phyloP scores from a whole-genome alignment of 1,284 basidiomycete genomes.

The Ustilago sp. region DNA sequence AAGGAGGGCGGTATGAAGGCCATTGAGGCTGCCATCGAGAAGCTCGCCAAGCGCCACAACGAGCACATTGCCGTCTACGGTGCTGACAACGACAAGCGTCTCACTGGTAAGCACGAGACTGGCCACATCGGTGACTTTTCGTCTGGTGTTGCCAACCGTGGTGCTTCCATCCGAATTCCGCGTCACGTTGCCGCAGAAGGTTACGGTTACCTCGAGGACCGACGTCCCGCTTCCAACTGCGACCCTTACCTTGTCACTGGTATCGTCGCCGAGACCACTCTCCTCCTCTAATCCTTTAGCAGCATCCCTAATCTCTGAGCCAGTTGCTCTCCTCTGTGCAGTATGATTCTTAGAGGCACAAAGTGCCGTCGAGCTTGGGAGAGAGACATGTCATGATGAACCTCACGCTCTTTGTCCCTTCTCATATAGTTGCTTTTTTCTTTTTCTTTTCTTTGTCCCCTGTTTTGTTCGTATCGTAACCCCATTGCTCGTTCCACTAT shows the following conservation, averaged over 20 bases:
- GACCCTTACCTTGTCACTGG: conserved; percentile 74
- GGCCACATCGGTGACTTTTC: conserved; percentile 93
- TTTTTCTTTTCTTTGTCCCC: background rate
- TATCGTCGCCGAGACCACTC: conserved; percentile 92
- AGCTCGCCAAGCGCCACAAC: conserved; percentile 71
- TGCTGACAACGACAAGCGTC: conserved; percentile 68
- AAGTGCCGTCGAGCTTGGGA: background rate
- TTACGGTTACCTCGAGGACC: conserved; percentile 82
- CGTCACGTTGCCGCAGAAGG: conserved; percentile 91
- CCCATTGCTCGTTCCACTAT: background rate
- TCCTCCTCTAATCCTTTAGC: conserved; percentile 51
- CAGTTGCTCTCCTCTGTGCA: background rate
- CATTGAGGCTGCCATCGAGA: conserved; percentile 90
- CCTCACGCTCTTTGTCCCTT: conserved; percentile 1
- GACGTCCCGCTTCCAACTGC: conserved; percentile 85
- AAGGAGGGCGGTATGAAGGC: conserved; percentile 80
- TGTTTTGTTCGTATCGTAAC: conserved; percentile 3
- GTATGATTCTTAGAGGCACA: conserved; percentile 9
- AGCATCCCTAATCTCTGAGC: background rate
- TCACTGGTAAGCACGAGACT: conserved; percentile 77
- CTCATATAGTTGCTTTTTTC: conserved; percentile 8
- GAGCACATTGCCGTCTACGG: conserved; percentile 70
- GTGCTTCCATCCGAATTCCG: conserved; percentile 79
- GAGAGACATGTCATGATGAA: conserved; percentile 2
- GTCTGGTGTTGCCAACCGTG: conserved; percentile 96